A percentile compares a stretch with the other conserved stretches of the same genome.
phyloP scores from a whole-genome alignment of 2,329 filamentous ascomycete genomes.

The Tolypocladium pustulatum region DNA sequence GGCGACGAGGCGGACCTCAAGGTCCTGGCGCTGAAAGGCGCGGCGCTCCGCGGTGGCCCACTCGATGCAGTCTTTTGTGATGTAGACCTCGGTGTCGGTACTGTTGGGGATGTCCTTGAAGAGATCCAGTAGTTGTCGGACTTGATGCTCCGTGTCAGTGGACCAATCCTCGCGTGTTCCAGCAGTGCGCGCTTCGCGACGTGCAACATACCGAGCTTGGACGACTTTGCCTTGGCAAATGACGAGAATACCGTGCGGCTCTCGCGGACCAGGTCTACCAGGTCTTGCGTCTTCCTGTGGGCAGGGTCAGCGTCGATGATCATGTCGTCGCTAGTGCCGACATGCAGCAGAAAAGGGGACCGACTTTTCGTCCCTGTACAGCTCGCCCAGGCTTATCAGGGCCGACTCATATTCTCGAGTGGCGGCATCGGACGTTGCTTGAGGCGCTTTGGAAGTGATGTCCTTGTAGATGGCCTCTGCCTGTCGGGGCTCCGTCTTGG shows the following conservation, averaged over 20 bases:
- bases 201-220: constrained; percentile 71
- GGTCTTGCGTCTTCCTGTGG: constrained; percentile 63
- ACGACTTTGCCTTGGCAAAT: constrained; percentile 97
- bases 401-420: constrained; percentile 87
- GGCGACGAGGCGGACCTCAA: constrained; percentile 87
- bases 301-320: constrained; percentile 1
- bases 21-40: constrained; percentile 93
- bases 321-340: constrained; percentile 2
- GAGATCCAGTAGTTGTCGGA: constrained; percentile 92
- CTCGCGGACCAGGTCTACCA: constrained; percentile 81
- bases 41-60: constrained; percentile 94
- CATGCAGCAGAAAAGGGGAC: constrained; percentile 18
- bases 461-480: constrained; percentile 84
- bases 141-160: constrained; percentile 34
- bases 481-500: constrained; percentile 70
- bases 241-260: constrained; percentile 86
- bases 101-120: constrained; percentile 91
- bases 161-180: neutral
- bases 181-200: neutral
- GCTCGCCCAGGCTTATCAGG: constrained; percentile 77
- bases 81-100: constrained; percentile 83
- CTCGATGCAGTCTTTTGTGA: constrained; percentile 99
- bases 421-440: constrained; percentile 71
- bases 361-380: constrained; percentile 82
- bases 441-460: constrained; percentile 75